A percentile compares a stretch with the other conserved stretches of the same genome.
These are phyloP conservation scores for Geotrichum cucujoidarum DNA, from an alignment of 1,139 yeast species.

Conservation along the genomic window DNA sequence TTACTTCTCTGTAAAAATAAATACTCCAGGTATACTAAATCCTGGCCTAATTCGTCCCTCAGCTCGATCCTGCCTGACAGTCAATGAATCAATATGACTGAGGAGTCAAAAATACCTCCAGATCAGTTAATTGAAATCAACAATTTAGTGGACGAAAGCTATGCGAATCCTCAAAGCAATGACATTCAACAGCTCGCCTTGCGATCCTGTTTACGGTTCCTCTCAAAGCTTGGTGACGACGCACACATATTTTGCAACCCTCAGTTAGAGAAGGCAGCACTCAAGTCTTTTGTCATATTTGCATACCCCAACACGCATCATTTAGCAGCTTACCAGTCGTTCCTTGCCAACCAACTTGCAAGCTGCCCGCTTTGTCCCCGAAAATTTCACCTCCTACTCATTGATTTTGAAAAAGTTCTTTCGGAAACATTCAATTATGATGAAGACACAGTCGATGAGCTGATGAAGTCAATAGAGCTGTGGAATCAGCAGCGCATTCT, in stretches of 20 bases:
- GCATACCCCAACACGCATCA: slow-evolving; percentile 19
- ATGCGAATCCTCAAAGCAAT: slow-evolving; percentile 14
- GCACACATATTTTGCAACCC: slow-evolving; percentile 17
- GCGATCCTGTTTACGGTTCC: slow-evolving; percentile 13
- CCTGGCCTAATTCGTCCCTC: not conserved
- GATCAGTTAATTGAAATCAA: slow-evolving; percentile 14
- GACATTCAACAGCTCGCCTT: slow-evolving; percentile 16
- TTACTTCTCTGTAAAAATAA: not conserved
- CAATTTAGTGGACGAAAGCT: slow-evolving; percentile 16
- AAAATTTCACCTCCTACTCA: slow-evolving; percentile 16
- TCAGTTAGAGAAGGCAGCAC: slow-evolving; percentile 14
- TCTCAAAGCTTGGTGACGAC: slow-evolving; percentile 11
- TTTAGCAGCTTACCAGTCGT: slow-evolving; percentile 13
- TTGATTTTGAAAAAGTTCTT: slow-evolving; percentile 16
- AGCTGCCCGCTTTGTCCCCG: slow-evolving; percentile 17
- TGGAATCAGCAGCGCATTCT: slow-evolving; percentile 26
- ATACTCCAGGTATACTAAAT: not conserved
- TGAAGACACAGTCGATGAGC: slow-evolving; percentile 23
- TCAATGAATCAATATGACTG: not conserved
- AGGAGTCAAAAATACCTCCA: slow-evolving; percentile 3
- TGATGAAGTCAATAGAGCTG: slow-evolving; percentile 20
- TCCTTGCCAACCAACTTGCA: slow-evolving; percentile 13
- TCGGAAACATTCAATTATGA: slow-evolving; percentile 21
- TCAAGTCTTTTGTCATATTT: slow-evolving; percentile 16
- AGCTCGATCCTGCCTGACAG: not conserved